Evolutionary conservation across 2,329 filamentous ascomycete genomes (phyloP).

Genomic region (Xylaria sp.): DNA sequence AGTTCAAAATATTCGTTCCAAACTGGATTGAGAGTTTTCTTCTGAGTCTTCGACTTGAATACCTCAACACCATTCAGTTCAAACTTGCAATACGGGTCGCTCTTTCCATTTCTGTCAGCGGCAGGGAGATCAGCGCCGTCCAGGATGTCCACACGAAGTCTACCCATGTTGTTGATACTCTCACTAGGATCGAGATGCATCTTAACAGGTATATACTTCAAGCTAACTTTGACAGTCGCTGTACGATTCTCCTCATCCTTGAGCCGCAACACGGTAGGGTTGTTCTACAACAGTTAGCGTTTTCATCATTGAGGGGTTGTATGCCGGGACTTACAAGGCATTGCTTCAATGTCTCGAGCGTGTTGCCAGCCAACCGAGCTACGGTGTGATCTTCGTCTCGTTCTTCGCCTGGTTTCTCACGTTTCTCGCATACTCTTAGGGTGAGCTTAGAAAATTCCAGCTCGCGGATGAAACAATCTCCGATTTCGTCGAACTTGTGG

Average conservation of each 20-base stretch:
- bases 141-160: conserved; percentile 88
- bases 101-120: conserved; percentile 94
- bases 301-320: not conserved
- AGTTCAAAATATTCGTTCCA: conserved; percentile 98
- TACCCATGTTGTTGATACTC: conserved; percentile 99
- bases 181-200: conserved; percentile 95
- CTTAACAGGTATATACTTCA: conserved; percentile 92
- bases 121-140: conserved; percentile 88
- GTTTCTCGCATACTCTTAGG: conserved; percentile 81
- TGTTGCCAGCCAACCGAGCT: conserved; percentile 83
- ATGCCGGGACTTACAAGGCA: conserved; percentile 68
- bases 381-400: conserved; percentile 74
- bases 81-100: conserved; percentile 96
- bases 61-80: conserved; percentile 86
- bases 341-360: conserved; percentile 84
- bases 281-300: conserved; percentile 66
- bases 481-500: conserved; percentile 86
- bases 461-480: conserved; percentile 94
- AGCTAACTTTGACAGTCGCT: conserved; percentile 84
- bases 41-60: conserved; percentile 93
- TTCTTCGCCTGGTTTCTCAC: conserved; percentile 72
- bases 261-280: conserved; percentile 80
- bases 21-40: conserved; percentile 91
- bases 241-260: conserved; percentile 77
- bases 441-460: conserved; percentile 96